Base-by-base conservation (phyloP, 202 grass and related monocot genomes). In the Eragrostis tef region DNA sequence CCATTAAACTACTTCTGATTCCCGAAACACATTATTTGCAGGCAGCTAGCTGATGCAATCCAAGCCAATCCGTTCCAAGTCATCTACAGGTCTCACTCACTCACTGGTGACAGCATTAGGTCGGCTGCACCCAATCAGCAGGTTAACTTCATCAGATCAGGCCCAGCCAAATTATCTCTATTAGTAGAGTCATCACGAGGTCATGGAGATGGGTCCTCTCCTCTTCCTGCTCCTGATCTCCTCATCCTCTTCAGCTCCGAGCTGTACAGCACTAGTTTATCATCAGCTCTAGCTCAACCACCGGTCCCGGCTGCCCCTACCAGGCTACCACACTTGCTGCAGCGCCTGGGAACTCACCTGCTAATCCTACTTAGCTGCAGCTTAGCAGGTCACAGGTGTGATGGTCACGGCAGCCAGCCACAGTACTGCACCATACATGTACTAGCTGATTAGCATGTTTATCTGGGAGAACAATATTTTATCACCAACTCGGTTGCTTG, bases 181-280 rank as follows among this genome's bases (percentile, higher is more conserved):
- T 73, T 21, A 68, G 50, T 8, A 21, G 50, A 61, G 58, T 61
- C 26, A 61, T 78, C 31, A 68, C 67, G 20, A 56, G 44, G 57
- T 24, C 54, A 81, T 44, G n/a, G 60, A 67, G 83, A 82, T 81
- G 73, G 79, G 82, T 89, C 41, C 19, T 49, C 44, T 47, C 56
- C 34, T 39, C 2, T 39, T 5, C 34, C 58, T 53, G 47, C 48
- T 42, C 15, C 29, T 67, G 63, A 52, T 46, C 75, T 78, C 75
- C 60, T 50, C 78, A 21, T 57, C 77, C 49, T 70, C 65, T 42
- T 80, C 69, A 80, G 49, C 67, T 78, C 52, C 88, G 29, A 86
- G 84, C 79, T 90, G 88, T 86, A 82, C 25, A 64, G 29, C 84
- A 90, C 59, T 74, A 64, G 79, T 46, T 83, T 86, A 79, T 70